phyloP scores from a whole-genome alignment of 352 stramenopile genomes.

The Phytophthora europaea region DNA sequence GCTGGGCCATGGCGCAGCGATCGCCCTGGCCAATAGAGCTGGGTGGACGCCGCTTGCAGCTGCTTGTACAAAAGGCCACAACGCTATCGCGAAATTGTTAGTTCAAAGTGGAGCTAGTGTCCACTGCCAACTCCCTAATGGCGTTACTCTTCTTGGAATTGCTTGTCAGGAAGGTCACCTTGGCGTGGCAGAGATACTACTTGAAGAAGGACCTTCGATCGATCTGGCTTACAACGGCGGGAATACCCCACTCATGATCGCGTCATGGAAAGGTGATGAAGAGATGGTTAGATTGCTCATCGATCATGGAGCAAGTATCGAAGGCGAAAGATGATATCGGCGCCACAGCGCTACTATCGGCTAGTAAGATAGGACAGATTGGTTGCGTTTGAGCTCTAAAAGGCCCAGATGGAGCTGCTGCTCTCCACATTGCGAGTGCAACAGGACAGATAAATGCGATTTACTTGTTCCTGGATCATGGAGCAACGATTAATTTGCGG shows the following conservation, averaged over 20 bases:
- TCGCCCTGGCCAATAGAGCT: not conserved
- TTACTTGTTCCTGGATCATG: not conserved
- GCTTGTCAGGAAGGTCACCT: conserved; percentile 5
- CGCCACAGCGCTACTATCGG: not conserved
- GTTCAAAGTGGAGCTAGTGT: conserved; percentile 1
- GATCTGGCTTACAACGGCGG: not conserved
- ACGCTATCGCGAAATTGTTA: not conserved
- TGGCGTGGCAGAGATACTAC: not conserved
- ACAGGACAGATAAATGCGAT: not conserved
- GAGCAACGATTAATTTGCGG: not conserved
- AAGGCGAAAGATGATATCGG: not conserved
- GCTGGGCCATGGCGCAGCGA: not conserved
- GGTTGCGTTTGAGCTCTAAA: not conserved
- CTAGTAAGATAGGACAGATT: not conserved
- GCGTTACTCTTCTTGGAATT: conserved; percentile 1
- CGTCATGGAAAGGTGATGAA: not conserved
- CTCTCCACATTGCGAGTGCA: not conserved
- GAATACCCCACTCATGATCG: not conserved
- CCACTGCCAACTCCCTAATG: not conserved
- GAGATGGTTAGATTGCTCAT: not conserved
- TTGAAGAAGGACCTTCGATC: not conserved
- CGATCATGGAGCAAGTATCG: not conserved
- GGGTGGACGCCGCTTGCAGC: not conserved
- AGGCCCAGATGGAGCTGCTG: not conserved
- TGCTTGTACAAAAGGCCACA: not conserved